Conservation (phyloP, 2,329 filamentous ascomycete genomes). For the Colletotrichum sp. region DNA sequence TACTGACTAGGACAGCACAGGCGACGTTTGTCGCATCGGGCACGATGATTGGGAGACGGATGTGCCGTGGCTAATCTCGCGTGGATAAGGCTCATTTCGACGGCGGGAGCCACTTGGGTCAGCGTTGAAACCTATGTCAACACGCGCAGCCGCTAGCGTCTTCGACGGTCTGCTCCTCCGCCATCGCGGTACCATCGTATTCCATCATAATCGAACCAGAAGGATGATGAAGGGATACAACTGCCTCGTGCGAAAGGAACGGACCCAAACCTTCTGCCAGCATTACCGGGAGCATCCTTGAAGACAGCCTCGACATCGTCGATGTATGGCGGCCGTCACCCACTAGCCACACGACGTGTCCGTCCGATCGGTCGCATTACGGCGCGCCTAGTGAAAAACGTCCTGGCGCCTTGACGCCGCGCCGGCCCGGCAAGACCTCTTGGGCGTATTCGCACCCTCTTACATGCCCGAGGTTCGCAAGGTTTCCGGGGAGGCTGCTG, state of each 20-base stretch:
- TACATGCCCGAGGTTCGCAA: not conserved
- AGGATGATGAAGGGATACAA: not conserved
- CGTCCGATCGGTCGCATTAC: not conserved
- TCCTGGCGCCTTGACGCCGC: not conserved
- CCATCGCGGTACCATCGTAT: not conserved
- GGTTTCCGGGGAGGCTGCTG: not conserved
- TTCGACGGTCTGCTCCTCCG: not conserved
- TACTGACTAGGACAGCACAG: not conserved
- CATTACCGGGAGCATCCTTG: not conserved
- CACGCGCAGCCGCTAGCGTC: not conserved
- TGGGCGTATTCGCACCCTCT: not conserved
- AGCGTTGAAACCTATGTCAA: not conserved
- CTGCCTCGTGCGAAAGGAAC: not conserved
- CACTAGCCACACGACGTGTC: not conserved
- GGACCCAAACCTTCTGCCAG: not conserved
- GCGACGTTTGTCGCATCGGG: not conserved
- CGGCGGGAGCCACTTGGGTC: not conserved
- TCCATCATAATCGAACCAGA: not conserved
- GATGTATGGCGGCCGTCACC: not conserved
- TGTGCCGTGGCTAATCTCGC: slow-evolving; percentile 19
- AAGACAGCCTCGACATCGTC: not conserved
- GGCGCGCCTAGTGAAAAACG: not conserved
- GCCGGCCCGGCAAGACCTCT: not conserved
- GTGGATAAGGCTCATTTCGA: slow-evolving; percentile 15
- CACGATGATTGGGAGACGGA: slow-evolving; percentile 2